Conservation (phyloP, 257 asterid genomes). For the Apocynum venetum region DNA sequence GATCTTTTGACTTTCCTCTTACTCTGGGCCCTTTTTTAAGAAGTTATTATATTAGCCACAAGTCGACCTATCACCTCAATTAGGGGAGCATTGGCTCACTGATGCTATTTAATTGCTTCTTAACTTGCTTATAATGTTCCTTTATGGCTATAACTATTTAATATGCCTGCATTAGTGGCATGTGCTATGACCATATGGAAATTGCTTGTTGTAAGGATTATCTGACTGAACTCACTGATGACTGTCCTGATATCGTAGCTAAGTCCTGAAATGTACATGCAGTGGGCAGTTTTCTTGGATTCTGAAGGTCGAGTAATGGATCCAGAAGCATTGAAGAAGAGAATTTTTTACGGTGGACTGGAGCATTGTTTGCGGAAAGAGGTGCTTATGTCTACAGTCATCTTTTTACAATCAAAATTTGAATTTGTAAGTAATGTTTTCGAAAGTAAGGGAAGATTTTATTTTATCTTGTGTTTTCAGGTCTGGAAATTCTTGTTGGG, state of each 20-base stretch:
- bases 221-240: neutral
- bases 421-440: neutral
- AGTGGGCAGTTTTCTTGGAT: conserved; percentile 90
- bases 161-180: neutral
- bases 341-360: conserved; percentile 91
- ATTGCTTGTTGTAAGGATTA: neutral
- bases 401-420: neutral
- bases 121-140: neutral
- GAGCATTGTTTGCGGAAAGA: conserved; percentile 73
- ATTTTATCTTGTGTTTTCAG: conserved; percentile 36
- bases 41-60: neutral
- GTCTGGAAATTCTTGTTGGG: conserved; percentile 88
- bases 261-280: conserved; percentile 26
- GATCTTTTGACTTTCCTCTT: neutral
- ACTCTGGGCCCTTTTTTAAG: neutral
- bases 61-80: neutral
- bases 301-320: conserved; percentile 82
- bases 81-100: neutral
- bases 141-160: neutral
- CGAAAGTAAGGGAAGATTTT: neutral
- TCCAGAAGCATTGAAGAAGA: conserved; percentile 56
- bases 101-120: neutral
- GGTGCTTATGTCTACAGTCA: conserved; percentile 31
- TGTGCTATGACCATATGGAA: neutral
- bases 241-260: conserved; percentile 16